phyloP scores from a whole-genome alignment of 108 stramenopile genomes.

The Nannochloropsis granulata region DNA sequence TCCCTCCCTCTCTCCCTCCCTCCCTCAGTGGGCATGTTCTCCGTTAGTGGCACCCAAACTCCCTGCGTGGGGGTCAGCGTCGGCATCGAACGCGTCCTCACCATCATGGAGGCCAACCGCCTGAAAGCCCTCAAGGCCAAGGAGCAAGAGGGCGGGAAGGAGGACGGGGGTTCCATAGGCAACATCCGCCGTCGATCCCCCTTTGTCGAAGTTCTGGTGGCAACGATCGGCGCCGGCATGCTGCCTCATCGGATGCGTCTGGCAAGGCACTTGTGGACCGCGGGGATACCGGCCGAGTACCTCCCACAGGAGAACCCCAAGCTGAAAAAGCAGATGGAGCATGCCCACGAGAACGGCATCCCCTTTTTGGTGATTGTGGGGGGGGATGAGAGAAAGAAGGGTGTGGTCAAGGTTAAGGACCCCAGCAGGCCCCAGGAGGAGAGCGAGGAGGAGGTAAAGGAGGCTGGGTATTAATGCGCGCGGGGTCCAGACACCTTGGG shows the following conservation, averaged over 20 bases:
- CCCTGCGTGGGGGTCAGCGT: constrained; percentile 79
- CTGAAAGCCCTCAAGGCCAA: background rate
- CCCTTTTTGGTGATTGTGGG: constrained; percentile 74
- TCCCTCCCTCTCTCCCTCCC: too few relatives aligned
- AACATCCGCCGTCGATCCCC: constrained; percentile 37
- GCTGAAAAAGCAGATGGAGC: constrained; percentile 56
- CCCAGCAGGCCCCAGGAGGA: constrained; percentile 53
- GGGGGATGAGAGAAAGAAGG: constrained; percentile 58
- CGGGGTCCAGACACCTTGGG: too few relatives aligned
- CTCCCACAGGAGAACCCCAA: constrained; percentile 60
- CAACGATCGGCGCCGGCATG: constrained; percentile 48
- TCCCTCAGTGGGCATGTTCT: constrained; percentile 63
- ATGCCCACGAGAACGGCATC: constrained; percentile 59
- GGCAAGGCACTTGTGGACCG: constrained; percentile 57
- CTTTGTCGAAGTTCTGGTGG: constrained; percentile 51
- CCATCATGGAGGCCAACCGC: constrained; percentile 59
- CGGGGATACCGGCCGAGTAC: constrained; percentile 66
- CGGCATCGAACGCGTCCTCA: constrained; percentile 79
- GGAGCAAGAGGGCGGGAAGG: too few relatives aligned
- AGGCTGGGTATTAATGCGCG: too few relatives aligned
- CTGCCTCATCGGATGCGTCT: constrained; percentile 56
- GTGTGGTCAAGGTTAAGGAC: constrained; percentile 66
- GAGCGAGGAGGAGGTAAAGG: background rate
- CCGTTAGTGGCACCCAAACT: constrained; percentile 53
- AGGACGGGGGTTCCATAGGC: too few relatives aligned